Base-by-base conservation (phyloP, 352 stramenopile species). In the Thraustochytrium striatum region DNA sequence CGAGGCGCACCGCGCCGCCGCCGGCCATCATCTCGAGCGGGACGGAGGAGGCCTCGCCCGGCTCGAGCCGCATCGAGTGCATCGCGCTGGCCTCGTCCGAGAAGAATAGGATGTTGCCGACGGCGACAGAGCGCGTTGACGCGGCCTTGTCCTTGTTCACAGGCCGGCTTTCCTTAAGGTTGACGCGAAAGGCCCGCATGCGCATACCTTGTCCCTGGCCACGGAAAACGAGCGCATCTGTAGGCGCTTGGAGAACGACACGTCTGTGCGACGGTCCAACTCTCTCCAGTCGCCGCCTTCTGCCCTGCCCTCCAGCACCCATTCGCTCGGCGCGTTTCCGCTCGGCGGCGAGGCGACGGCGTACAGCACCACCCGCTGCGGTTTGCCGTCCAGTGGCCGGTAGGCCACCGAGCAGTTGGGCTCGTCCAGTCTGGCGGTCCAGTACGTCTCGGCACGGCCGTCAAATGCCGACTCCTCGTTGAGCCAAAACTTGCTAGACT, bases 51-150 rank as follows among this genome's bases (percentile, higher is more conserved):
- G 50, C 53, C 52, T 79, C 13, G 3, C 28, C 53, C 5, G 69
- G 69, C 33, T 1, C 32, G 30, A 72, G 61, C 1, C 16, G 21
- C 9, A 72, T 33, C 11, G 32, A 72, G 28, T 32, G 62, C 39
- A 25, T 72, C 52, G 41, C 38, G 19, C 13, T 55, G n/a, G 16
- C 3, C 11, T 16, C 9, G 2, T 62, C 13, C n/a, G 32, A 8
- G 69, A 36, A 79, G 50, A 79, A 55, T 2, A 69, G 9, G 13
- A 79, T 30, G 25, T 79, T 79, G 8, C 69, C 69, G 7, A 79
- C 69, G 11, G 33, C 8, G 8, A 79, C 69, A 21, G 44, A 39
- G 36, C n/a, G 19, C 16, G 38, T 13, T 16, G 59, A 53, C n/a
- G 13, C 59, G 59, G 19, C 59, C 59, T 0, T 33, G 33, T n/a